A percentile compares a stretch with the other conserved stretches of the same genome.
Evolutionary conservation across 768 basidiomycete species (phyloP).

Genomic region (Mycena kentingensis): DNA sequence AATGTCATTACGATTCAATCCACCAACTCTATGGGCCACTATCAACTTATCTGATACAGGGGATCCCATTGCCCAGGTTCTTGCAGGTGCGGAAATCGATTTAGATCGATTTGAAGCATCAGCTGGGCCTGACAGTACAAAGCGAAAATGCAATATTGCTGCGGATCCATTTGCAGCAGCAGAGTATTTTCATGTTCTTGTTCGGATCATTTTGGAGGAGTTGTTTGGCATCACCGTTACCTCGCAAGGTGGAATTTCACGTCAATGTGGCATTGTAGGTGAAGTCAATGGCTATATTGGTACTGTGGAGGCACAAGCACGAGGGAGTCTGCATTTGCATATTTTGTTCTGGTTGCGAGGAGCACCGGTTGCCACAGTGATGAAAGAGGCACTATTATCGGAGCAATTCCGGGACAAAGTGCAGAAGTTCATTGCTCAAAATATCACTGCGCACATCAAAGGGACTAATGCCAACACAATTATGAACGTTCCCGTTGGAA

Average conservation of each 20-base stretch:
- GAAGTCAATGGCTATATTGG: constrained; percentile 35
- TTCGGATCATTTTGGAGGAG: constrained; percentile 30
- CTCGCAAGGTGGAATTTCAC: constrained; percentile 1
- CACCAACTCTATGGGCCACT: constrained; percentile 45
- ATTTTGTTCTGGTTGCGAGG: constrained; percentile 40
- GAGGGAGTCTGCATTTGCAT: constrained; percentile 44
- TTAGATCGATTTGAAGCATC: constrained; percentile 37
- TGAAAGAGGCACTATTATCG: constrained; percentile 23
- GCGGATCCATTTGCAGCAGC: constrained; percentile 44
- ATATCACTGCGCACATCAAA: constrained; percentile 35
- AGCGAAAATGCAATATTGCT: constrained; percentile 32
- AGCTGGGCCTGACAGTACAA: constrained; percentile 25
- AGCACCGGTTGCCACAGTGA: constrained; percentile 27
- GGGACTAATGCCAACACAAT: constrained; percentile 20
- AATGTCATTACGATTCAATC: constrained; percentile 29
- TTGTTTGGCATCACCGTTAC: constrained; percentile 35
- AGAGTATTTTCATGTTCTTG: constrained; percentile 41
- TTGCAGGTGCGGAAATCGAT: constrained; percentile 45
- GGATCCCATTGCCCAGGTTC: constrained; percentile 47
- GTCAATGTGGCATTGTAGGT: constrained; percentile 38
- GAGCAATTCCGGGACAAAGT: constrained; percentile 33
- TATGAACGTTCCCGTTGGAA: constrained; percentile 16
- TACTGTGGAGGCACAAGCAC: constrained; percentile 42
- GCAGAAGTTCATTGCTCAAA: constrained; percentile 30
- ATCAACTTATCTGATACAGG: constrained; percentile 44